Evolutionary conservation across 2,329 filamentous ascomycete species (phyloP).

Genomic region (Claviceps sp.): DNA sequence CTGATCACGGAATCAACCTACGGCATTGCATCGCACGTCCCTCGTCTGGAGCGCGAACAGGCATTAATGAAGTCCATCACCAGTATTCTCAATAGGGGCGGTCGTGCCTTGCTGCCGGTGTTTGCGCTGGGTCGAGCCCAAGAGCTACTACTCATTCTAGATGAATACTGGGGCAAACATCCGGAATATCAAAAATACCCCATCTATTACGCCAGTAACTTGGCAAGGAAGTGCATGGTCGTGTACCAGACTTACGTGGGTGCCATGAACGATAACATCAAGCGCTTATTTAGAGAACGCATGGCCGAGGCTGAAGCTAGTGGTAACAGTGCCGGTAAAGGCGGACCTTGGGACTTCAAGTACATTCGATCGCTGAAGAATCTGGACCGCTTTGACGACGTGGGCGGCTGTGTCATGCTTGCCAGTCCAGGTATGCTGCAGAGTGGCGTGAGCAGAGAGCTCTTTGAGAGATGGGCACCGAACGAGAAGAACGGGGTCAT

Average conservation of each 20-base stretch:
- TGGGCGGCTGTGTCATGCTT: conserved; percentile 92
- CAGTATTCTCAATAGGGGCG: conserved; percentile 76
- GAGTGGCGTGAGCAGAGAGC: conserved; percentile 82
- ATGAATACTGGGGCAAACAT: conserved; percentile 93
- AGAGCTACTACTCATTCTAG: conserved; percentile 83
- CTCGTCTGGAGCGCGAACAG: conserved; percentile 79
- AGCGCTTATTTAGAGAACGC: conserved; percentile 79
- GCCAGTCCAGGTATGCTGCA: conserved; percentile 97
- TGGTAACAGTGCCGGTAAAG: conserved; percentile 60
- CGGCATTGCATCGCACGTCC: conserved; percentile 86
- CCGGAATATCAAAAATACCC: conserved; percentile 77
- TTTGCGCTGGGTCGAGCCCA: conserved; percentile 91
- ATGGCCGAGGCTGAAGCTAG: conserved; percentile 82
- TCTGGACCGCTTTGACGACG: conserved; percentile 88
- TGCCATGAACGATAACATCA: conserved; percentile 99
- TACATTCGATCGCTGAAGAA: conserved; percentile 86
- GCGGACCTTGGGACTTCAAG: conserved; percentile 92
- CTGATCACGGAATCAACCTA: conserved; percentile 97
- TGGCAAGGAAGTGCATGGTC: conserved; percentile 94
- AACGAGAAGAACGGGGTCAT: conserved; percentile 96
- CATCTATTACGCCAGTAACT: conserved; percentile 94
- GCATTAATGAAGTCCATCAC: conserved; percentile 94
- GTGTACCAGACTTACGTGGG: conserved; percentile 97
- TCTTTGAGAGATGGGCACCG: conserved; percentile 91
- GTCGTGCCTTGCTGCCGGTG: conserved; percentile 85